phyloP scores from a whole-genome alignment of 2,329 filamentous ascomycete genomes.

The Fusarium domesticum region DNA sequence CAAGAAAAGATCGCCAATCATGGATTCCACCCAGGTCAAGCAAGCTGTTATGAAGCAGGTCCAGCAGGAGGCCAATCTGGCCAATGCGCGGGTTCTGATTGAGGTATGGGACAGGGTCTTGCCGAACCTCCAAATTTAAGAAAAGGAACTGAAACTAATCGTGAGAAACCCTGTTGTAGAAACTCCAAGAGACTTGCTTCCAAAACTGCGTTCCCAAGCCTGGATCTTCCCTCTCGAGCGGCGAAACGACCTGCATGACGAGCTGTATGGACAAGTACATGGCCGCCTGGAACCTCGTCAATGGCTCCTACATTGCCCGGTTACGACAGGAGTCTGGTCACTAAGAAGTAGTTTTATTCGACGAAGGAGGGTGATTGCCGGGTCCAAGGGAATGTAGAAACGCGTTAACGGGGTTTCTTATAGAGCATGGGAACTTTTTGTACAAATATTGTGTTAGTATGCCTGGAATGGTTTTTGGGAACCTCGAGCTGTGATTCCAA shows the following conservation, averaged over 20 bases:
- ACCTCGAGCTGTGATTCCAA: too few relatives aligned
- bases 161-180: slow-evolving; percentile 52
- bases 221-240: slow-evolving; percentile 61
- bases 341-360: slow-evolving; percentile 2
- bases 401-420: too few relatives aligned
- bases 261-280: slow-evolving; percentile 86
- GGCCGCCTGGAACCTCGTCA: slow-evolving; percentile 72
- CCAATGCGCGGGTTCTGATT: slow-evolving; percentile 68
- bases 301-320: slow-evolving; percentile 62
- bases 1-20: slow-evolving; percentile 33
- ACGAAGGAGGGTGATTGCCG: too few relatives aligned
- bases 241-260: slow-evolving; percentile 69
- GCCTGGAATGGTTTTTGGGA: slow-evolving; percentile 9
- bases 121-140: too few relatives aligned
- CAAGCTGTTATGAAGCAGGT: slow-evolving; percentile 64
- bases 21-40: slow-evolving; percentile 60
- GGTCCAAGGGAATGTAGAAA: too few relatives aligned
- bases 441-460: slow-evolving; percentile 29
- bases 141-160: slow-evolving; percentile 7
- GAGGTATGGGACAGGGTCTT: too few relatives aligned
- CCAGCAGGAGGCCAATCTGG: slow-evolving; percentile 60
- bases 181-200: slow-evolving; percentile 80
- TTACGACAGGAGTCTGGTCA: slow-evolving; percentile 55
- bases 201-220: slow-evolving; percentile 72
- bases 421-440: too few relatives aligned